These are phyloP conservation scores for Cyberlindnera euphorbiiphila DNA, from an alignment of 805 yeast genomes.

Conservation along the genomic window DNA sequence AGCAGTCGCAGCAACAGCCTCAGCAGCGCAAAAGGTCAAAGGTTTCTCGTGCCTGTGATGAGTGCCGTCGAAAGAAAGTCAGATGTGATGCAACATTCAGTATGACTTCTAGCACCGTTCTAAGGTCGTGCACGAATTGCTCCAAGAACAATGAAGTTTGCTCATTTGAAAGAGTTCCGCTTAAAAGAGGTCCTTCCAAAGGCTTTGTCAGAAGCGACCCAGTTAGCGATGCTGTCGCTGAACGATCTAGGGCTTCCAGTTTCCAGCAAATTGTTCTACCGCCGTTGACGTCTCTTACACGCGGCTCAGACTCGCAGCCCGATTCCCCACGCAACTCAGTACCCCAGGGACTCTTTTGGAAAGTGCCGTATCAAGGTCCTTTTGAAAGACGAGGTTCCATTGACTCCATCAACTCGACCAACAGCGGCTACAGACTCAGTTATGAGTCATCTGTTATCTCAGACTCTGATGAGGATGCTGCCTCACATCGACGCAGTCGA, in stretches of 20 bases:
- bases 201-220: constrained; percentile 43
- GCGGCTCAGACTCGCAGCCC: constrained; percentile 10
- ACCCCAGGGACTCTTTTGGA: constrained; percentile 28
- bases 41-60: constrained; percentile 79
- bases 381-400: constrained; percentile 28
- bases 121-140: constrained; percentile 60
- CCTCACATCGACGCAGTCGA: constrained; percentile 25
- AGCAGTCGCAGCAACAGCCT: constrained; percentile 3
- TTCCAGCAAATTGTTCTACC: constrained; percentile 19
- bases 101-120: constrained; percentile 41
- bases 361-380: constrained; percentile 28
- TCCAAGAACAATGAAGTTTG: constrained; percentile 56
- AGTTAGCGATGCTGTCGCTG: constrained; percentile 11
- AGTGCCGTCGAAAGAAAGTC: constrained; percentile 70
- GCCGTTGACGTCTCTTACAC: constrained; percentile 18
- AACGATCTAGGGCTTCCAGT: constrained; percentile 18
- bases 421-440: constrained; percentile 11
- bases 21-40: constrained; percentile 55
- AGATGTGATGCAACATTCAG: constrained; percentile 62
- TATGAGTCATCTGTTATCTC: constrained; percentile 25
- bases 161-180: constrained; percentile 64
- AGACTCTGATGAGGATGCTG: constrained; percentile 28
- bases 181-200: constrained; percentile 77
- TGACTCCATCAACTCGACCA: constrained; percentile 21
- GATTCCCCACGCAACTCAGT: constrained; percentile 11